phyloP scores from a whole-genome alignment of 257 asterid genomes.

The Catharanthus roseus region DNA sequence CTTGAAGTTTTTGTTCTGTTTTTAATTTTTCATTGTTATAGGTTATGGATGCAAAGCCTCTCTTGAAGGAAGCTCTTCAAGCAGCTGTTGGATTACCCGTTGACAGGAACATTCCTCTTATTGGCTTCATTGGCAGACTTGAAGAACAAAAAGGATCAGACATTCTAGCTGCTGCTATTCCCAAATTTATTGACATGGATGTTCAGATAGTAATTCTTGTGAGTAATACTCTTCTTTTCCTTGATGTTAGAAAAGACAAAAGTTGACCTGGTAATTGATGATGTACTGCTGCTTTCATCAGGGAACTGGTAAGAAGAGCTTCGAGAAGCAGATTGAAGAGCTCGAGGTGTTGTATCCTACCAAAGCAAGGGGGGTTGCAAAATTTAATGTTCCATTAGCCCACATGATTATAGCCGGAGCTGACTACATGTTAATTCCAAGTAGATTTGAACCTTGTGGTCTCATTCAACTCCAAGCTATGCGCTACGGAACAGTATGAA shows the following conservation, averaged over 20 bases:
- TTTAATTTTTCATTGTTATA: conserved; percentile 17
- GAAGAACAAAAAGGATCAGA: conserved; percentile 99
- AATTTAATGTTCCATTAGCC: conserved; percentile 82
- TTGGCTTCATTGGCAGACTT: conserved; percentile 95
- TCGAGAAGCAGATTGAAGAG: conserved; percentile 72
- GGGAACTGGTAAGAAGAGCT: conserved; percentile 91
- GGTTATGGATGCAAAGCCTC: conserved; percentile 78
- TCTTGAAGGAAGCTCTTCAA: conserved; percentile 91
- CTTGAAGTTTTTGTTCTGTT: not conserved
- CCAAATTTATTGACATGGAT: conserved; percentile 55
- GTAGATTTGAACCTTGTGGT: conserved; percentile 98
- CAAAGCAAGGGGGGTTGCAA: conserved; percentile 83
- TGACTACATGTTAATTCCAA: conserved; percentile 80
- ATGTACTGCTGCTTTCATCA: conserved; percentile 14
- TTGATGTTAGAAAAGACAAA: too few relatives aligned
- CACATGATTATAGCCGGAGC: conserved; percentile 89
- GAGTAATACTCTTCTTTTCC: conserved; percentile 22
- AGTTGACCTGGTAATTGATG: not conserved
- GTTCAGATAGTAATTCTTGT: conserved; percentile 87
- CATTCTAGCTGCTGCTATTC: conserved; percentile 78
- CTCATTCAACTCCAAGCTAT: conserved; percentile 95
- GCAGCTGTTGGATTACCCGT: conserved; percentile 89
- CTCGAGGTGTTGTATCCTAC: conserved; percentile 85
- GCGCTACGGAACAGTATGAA: conserved; percentile 94
- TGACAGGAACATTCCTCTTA: conserved; percentile 65